Evolutionary conservation across 768 basidiomycete species (phyloP), one percentile per base, ranked within the genome.

Genomic region (Galerina marginata): DNA sequence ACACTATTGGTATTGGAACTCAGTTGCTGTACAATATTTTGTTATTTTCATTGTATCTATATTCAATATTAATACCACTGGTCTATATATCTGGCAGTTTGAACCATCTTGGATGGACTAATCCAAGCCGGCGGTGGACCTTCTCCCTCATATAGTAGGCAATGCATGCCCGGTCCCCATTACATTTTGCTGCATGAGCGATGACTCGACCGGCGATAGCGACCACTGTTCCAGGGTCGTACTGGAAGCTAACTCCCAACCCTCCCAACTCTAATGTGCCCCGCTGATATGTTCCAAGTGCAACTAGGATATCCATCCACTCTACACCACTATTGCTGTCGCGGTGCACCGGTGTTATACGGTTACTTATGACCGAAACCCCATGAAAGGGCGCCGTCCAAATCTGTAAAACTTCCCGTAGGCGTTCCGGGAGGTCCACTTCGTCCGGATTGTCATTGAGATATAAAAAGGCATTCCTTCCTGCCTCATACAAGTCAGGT

Each of bases 61-160:
- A 20, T 20, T 20, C 20, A 33, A 7, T 7, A 33, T 33, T 33
- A 33, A 33, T 33, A 20, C 20, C 20, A 20, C 20, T 20, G 20
- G 20, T 20, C 20, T 20, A 20, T 7, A 33, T 33, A 1, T 33
- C 29, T 20, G 29, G 29, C 4, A 33, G 29, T 33, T 33, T 4
- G 29, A 5, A 33, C 29, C 29, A 33, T 4, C 29, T 7, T 33
- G 29, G 29, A 33, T 33, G 7, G 4, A 7, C 29, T 33, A 33
- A 33, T 33, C 29, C 29, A 4, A 33, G 29, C 29, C 29, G 29
- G 29, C 7, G 29, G 10, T n/a, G 14, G 10, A 62, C 42, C 10
- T 56, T 62, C 6, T 59, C 48, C 3, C 58, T 20, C 48, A 62
- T 60, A 47, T 64, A 64, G 20, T 57, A 61, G 1, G 60, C 66